Evolutionary conservation across 495 filamentous ascomycete genomes (phyloP).

Genomic region (Aspergillus hancockii): DNA sequence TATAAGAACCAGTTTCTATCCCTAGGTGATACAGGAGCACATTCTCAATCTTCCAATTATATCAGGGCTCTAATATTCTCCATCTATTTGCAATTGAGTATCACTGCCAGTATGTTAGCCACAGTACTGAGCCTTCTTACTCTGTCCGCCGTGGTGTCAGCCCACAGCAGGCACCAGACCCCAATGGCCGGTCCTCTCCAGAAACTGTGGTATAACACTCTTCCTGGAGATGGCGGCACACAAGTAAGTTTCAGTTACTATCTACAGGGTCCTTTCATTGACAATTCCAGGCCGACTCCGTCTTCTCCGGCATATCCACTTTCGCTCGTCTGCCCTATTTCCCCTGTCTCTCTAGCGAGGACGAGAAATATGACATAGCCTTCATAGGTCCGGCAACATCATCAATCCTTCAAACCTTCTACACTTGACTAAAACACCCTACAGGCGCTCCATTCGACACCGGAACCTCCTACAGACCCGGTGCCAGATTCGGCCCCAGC

Average conservation of each 20-base stretch:
- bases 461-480: conserved; percentile 76
- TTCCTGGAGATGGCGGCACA: conserved; percentile 68
- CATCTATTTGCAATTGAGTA: background rate
- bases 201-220: conserved; percentile 62
- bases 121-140: conserved; percentile 22
- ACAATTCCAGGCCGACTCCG: conserved; percentile 61
- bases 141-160: conserved; percentile 42
- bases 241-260: conserved; percentile 43
- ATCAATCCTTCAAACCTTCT: background rate
- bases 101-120: background rate
- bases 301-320: conserved; percentile 71
- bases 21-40: background rate
- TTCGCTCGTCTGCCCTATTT: conserved; percentile 78
- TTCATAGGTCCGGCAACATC: conserved; percentile 58
- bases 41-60: background rate
- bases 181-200: conserved; percentile 59
- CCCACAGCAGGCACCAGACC: conserved; percentile 56
- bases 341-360: conserved; percentile 72
- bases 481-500: conserved; percentile 79
- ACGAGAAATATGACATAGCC: conserved; percentile 77
- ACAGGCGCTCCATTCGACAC: conserved; percentile 63
- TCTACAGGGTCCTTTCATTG: background rate
- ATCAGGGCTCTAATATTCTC: background rate
- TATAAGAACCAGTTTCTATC: background rate
- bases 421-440: background rate